A percentile compares a stretch with the other conserved stretches of the same genome.
phyloP scores from a whole-genome alignment of 106 monocot genomes.

The Acorus gramineus region DNA sequence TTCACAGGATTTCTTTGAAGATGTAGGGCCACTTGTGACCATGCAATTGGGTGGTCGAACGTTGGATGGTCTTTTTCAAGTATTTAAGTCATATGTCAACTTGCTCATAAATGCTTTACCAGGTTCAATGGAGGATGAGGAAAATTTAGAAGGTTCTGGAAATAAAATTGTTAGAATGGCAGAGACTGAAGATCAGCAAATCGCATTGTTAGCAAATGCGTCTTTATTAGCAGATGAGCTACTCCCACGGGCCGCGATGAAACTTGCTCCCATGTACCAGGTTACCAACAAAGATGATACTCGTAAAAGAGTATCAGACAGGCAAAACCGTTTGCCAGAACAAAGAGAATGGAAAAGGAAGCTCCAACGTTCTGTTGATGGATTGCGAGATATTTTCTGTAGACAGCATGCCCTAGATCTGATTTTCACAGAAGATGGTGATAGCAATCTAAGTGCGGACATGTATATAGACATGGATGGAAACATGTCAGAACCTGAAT shows the following conservation, averaged over 20 bases:
- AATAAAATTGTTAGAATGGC: slow-evolving; percentile 84
- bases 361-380: slow-evolving; percentile 65
- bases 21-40: slow-evolving; percentile 74
- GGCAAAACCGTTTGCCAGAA: slow-evolving; percentile 56
- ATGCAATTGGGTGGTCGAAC: slow-evolving; percentile 84
- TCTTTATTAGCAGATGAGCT: slow-evolving; percentile 85
- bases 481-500: slow-evolving; percentile 40
- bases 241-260: slow-evolving; percentile 77
- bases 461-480: slow-evolving; percentile 80
- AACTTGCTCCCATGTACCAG: slow-evolving; percentile 54
- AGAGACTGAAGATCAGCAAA: slow-evolving; percentile 76
- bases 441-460: slow-evolving; percentile 64
- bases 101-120: slow-evolving; percentile 84
- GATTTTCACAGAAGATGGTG: slow-evolving; percentile 92
- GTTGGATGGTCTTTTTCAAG: slow-evolving; percentile 69
- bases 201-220: slow-evolving; percentile 89
- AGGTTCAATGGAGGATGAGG: slow-evolving; percentile 79
- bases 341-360: slow-evolving; percentile 94
- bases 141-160: slow-evolving; percentile 49
- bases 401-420: slow-evolving; percentile 92
- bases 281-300: slow-evolving; percentile 37
- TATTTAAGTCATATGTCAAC: slow-evolving; percentile 71
- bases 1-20: slow-evolving; percentile 91
- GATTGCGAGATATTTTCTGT: slow-evolving; percentile 73
- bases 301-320: slow-evolving; percentile 45